phyloP scores from a whole-genome alignment of 1,284 basidiomycete genomes.

The Irpex rosettiformis region DNA sequence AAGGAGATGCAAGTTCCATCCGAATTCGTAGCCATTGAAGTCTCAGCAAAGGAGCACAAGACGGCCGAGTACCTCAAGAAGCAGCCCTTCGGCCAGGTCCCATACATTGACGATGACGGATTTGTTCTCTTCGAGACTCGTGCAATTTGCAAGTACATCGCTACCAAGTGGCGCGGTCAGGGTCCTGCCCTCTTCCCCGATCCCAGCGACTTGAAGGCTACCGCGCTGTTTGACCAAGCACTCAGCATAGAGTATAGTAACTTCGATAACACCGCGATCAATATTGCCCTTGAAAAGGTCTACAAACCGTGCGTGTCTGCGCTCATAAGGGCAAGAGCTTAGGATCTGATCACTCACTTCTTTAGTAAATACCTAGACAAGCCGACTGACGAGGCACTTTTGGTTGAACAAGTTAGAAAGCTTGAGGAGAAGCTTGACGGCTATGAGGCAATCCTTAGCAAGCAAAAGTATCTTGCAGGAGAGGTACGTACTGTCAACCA shows the following conservation, averaged over 20 bases:
- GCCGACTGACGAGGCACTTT: constrained; percentile 6
- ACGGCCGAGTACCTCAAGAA: constrained; percentile 34
- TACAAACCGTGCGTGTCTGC: constrained; percentile 51
- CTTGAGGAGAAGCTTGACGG: constrained; percentile 38
- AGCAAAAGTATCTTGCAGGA: constrained; percentile 45
- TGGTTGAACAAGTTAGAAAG: constrained; percentile 10
- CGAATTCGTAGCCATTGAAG: constrained; percentile 41
- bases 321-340: constrained; percentile 43
- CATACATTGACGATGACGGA: constrained; percentile 56
- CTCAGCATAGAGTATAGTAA: constrained; percentile 47
- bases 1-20: constrained; percentile 53
- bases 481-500: constrained; percentile 29
- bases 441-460: constrained; percentile 43
- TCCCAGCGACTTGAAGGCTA: constrained; percentile 30
- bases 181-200: constrained; percentile 31
- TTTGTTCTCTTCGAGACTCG: constrained; percentile 48
- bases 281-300: constrained; percentile 41
- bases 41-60: constrained; percentile 46
- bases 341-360: background rate
- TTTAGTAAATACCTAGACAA: constrained; percentile 10
- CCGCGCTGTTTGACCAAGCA: constrained; percentile 54
- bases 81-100: constrained; percentile 70
- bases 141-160: constrained; percentile 49
- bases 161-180: constrained; percentile 23
- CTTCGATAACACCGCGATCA: constrained; percentile 44